phyloP scores from a whole-genome alignment of 1,284 basidiomycete genomes.

The Malassezia cuniculi region DNA sequence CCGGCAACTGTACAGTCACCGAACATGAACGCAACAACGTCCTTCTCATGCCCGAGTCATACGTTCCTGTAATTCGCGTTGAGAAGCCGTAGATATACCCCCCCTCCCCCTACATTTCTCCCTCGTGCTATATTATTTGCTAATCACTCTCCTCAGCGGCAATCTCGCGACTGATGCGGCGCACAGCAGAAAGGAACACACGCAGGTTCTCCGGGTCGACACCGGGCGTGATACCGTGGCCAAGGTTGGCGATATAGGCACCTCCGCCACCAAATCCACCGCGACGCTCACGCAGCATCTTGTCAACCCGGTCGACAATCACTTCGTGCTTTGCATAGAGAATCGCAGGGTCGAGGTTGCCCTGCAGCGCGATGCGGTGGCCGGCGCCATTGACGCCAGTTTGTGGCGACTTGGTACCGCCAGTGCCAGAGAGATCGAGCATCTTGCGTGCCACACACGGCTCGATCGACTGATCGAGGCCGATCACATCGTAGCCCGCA shows the following conservation, averaged over 20 bases:
- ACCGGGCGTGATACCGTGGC: conserved; percentile 67
- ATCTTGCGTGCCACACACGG: conserved; percentile 34
- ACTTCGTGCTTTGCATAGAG: conserved; percentile 69
- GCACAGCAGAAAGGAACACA: conserved; percentile 37
- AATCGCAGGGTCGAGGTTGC: conserved; percentile 79
- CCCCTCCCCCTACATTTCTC: too few relatives aligned
- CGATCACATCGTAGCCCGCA: conserved; percentile 43
- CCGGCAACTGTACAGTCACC: too few relatives aligned
- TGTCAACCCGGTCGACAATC: conserved; percentile 73
- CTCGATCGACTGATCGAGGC: conserved; percentile 40
- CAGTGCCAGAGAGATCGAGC: conserved; percentile 25
- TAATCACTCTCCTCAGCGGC: too few relatives aligned
- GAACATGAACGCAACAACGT: too few relatives aligned
- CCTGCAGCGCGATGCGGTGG: conserved; percentile 64
- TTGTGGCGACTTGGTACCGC: conserved; percentile 7
- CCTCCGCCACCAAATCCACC: conserved; percentile 56
- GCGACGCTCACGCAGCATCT: conserved; percentile 53
- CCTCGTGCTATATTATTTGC: too few relatives aligned
- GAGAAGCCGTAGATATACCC: too few relatives aligned
- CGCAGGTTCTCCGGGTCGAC: conserved; percentile 42
- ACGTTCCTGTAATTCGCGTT: too few relatives aligned
- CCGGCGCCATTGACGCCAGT: conserved; percentile 30
- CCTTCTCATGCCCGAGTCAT: too few relatives aligned
- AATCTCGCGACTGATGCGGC: conserved; percentile 33
- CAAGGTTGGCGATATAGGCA: conserved; percentile 73